These are phyloP conservation scores for Hanseniaspora hatyaiensis DNA, from an alignment of 805 yeast species.

Conservation along the genomic window DNA sequence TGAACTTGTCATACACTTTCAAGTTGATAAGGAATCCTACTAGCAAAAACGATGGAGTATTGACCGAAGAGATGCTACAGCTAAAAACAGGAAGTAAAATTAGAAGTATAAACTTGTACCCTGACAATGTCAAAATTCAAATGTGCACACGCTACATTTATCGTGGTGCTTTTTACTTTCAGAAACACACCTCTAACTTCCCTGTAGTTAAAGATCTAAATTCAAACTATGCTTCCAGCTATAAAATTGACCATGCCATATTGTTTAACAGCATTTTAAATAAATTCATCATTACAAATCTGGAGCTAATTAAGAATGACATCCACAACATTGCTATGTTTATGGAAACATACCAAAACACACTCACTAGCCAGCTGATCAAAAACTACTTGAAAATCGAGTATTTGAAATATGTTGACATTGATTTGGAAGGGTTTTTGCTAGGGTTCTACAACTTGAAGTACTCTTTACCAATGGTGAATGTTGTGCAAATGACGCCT, in stretches of 20 bases:
- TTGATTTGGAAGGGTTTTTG: conserved; percentile 5
- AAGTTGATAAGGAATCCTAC: conserved; percentile 4
- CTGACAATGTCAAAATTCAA: conserved; percentile 4
- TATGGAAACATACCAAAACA: conserved; percentile 6
- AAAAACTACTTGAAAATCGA: conserved; percentile 8
- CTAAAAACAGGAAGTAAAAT: neutral
- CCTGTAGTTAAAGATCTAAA: neutral
- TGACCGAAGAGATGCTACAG: conserved; percentile 13
- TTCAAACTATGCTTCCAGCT: neutral
- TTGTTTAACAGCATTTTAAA: conserved; percentile 1
- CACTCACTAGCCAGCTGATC: conserved; percentile 7
- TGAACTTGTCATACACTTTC: conserved; percentile 7
- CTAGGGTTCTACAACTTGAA: conserved; percentile 8
- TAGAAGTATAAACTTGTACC: conserved; percentile 7
- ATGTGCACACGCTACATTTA: neutral
- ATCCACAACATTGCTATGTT: conserved; percentile 9
- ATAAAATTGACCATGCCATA: neutral
- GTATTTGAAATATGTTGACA: neutral
- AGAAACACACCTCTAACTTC: neutral
- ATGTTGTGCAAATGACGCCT: conserved; percentile 12
- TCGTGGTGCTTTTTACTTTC: neutral
- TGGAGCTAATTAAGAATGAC: conserved; percentile 7
- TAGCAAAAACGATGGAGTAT: neutral
- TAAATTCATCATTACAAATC: neutral
- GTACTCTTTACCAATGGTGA: conserved; percentile 3